Evolutionary conservation across 108 stramenopile genomes (phyloP).

Genomic region (Nitzschia sp.): DNA sequence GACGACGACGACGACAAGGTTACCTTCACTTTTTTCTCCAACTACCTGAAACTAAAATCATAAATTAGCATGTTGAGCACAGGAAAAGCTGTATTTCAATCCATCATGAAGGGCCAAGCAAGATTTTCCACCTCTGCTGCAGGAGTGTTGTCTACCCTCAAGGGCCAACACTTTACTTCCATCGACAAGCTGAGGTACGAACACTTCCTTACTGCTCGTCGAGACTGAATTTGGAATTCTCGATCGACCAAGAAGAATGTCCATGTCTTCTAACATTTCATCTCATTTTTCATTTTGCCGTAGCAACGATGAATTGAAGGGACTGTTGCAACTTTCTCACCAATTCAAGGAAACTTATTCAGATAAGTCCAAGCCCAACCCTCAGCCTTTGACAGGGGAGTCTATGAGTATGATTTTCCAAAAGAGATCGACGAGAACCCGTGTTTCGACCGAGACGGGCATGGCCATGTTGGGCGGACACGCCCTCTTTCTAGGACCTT

Average conservation of each 20-base stretch:
- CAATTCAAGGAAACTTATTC: conserved; percentile 75
- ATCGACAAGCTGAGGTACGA: conserved; percentile 81
- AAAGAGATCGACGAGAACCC: conserved; percentile 95
- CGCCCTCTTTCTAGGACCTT: conserved; percentile 91
- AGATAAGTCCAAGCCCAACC: conserved; percentile 49
- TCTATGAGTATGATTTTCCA: conserved; percentile 95
- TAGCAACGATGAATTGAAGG: conserved; percentile 85
- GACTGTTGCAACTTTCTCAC: conserved; percentile 74
- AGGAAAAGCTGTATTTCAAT: conserved; percentile 7
- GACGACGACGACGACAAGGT: background rate
- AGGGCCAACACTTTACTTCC: conserved; percentile 78
- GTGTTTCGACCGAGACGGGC: conserved; percentile 96
- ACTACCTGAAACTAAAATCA: background rate
- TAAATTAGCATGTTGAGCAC: conserved; percentile 14
- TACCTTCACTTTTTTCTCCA: background rate
- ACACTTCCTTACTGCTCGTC: background rate
- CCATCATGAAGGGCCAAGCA: conserved; percentile 19
- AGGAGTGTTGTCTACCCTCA: conserved; percentile 23
- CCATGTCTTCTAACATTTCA: background rate
- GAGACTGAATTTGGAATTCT: background rate
- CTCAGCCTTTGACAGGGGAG: conserved; percentile 82
- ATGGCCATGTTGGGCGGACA: conserved; percentile 92
- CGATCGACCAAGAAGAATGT: background rate
- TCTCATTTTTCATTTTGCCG: conserved; percentile 5
- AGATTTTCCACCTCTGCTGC: conserved; percentile 25